A percentile compares a stretch with the other conserved stretches of the same genome.
Evolutionary conservation across 202 grass and related monocot species (phyloP).

Genomic region (Dendrocalamus latiflorus): DNA sequence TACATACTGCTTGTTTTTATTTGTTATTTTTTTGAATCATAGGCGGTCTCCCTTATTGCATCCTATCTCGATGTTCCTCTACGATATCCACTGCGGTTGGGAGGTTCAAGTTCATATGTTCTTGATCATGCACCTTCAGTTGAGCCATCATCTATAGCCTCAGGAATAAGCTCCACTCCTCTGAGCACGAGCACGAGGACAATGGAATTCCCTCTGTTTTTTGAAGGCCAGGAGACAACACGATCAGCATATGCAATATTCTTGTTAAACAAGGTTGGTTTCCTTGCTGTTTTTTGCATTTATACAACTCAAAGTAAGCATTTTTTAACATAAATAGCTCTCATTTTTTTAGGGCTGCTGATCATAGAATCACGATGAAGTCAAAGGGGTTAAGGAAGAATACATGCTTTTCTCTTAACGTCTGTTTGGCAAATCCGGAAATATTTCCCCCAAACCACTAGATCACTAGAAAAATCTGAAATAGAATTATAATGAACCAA

Average conservation of each 20-base stretch:
- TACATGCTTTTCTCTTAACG: too few species aligned
- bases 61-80: constrained; percentile 79
- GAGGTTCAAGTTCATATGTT: constrained; percentile 74
- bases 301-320: not conserved
- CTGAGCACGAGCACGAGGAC: constrained; percentile 30
- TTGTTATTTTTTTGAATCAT: constrained; percentile 1
- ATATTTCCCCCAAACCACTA: not conserved
- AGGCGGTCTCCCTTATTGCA: constrained; percentile 70
- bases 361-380: not conserved
- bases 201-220: constrained; percentile 79
- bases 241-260: too few species aligned
- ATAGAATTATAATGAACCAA: not conserved
- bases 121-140: constrained; percentile 67
- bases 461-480: not conserved
- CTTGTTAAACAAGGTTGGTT: constrained; percentile 89
- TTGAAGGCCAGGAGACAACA: constrained; percentile 80
- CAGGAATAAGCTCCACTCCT: constrained; percentile 29
- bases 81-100: constrained; percentile 76
- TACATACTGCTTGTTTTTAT: not conserved
- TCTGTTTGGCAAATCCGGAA: not conserved
- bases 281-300: not conserved
- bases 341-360: not conserved
- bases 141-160: constrained; percentile 43
- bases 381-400: too few species aligned
- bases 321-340: not conserved